phyloP scores from a whole-genome alignment of 192 early-diverging fungal genomes.

The Backusella luteola region DNA sequence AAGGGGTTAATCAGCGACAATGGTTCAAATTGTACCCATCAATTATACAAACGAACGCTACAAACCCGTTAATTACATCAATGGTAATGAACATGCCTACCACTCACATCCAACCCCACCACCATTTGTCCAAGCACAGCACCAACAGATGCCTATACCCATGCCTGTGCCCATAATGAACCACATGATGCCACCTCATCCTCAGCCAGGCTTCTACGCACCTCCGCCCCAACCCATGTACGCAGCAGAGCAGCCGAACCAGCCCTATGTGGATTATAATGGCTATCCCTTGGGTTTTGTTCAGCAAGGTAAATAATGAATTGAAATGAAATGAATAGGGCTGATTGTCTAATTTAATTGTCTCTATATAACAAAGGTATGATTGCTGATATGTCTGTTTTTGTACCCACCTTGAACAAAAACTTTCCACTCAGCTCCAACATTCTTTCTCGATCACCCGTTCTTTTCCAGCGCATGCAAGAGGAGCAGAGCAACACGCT shows the following conservation, averaged over 20 bases:
- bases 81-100: background rate
- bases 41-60: conserved; percentile 19
- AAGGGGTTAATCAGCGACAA: background rate
- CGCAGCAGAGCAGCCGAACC: conserved; percentile 2
- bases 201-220: conserved; percentile 11
- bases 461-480: conserved; percentile 7
- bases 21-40: conserved; percentile 15
- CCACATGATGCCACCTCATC: conserved; percentile 13
- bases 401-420: conserved; percentile 16
- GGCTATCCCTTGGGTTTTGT: background rate
- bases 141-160: conserved; percentile 18
- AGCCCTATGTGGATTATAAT: conserved; percentile 2
- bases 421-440: conserved; percentile 17
- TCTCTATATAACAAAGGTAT: conserved; percentile 7
- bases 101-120: background rate
- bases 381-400: conserved; percentile 23
- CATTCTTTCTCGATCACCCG: conserved; percentile 24
- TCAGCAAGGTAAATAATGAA: background rate
- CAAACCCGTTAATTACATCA: conserved; percentile 10
- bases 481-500: conserved; percentile 6
- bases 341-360: background rate
- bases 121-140: background rate
- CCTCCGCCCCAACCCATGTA: conserved; percentile 9
- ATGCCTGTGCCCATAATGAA: conserved; percentile 17
- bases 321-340: background rate